Evolutionary conservation across 306 rosid genomes (phyloP), one percentile per base, ranked within the genome.

Genomic region (Carpinus viminea): DNA sequence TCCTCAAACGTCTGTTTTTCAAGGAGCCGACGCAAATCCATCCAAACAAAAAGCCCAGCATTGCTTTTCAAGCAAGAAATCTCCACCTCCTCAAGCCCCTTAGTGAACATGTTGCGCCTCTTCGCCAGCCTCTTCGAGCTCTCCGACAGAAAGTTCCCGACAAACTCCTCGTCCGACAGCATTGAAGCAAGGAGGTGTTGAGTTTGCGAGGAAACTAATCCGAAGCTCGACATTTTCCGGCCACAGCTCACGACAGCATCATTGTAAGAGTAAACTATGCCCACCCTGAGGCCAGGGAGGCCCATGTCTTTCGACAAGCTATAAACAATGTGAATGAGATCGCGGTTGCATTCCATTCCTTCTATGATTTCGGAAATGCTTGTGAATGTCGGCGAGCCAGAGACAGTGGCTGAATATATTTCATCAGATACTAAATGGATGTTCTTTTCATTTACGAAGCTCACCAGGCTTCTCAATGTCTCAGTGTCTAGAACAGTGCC

Each of bases 241-340:
- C 81, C 93, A 46, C 84, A 74, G 48, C 17, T 76, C 7, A 95
- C 98, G 0, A 92, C 98, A 0, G 3, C 26, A 7, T 92, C 93
- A 12, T 95, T 95, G 84, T 79, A 92, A 3, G 98, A 95, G 82
- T 95, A 95, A 56, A 95, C 89, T 16, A 95, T 89, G 13, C 98
- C 98, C 20, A 95, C 97, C 47, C 98, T 64, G 3, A 95, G 81
- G 1, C 98, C 98, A 1, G 98, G 98, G 18, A 92, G 83, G 5
- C 98, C 98, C 97, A 95, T 86, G 82, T 91, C 98, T 76, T 95
- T 92, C 8, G 98, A 95, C 79, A 95, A 79, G 43, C 98, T 92
- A 43, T 87, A 92, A 55, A 92, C 82, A 0, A 91, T 68, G 83
- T 95, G 98, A 56, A 95, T 83, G 45, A 95, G 90, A 15, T 95